phyloP scores from a whole-genome alignment of 495 filamentous ascomycete genomes.

The Terfezia claveryi region DNA sequence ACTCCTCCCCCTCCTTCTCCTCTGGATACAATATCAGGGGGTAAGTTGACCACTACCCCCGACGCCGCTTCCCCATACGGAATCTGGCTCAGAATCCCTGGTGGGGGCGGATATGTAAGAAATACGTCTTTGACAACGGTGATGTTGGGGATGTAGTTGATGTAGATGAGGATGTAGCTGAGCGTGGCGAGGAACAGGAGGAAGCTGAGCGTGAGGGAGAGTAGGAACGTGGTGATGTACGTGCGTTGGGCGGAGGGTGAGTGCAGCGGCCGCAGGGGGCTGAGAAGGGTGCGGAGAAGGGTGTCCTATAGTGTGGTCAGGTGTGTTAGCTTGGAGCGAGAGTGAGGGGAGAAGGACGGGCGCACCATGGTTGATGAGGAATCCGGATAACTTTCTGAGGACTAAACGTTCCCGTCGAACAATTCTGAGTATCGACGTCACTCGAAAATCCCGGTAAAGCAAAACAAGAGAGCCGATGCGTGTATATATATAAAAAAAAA shows the following conservation, averaged over 20 bases:
- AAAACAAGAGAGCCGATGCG: too few species aligned
- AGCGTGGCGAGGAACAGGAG: constrained; percentile 8
- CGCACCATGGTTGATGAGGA: too few species aligned
- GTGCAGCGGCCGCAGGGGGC: constrained; percentile 21
- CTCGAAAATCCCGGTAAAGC: too few species aligned
- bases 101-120: constrained; percentile 56
- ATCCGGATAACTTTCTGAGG: too few species aligned
- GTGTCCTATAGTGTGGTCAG: constrained; percentile 17
- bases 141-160: constrained; percentile 12
- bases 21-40: background rate
- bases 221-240: constrained; percentile 55
- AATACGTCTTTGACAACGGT: constrained; percentile 41
- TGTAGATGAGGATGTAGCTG: constrained; percentile 2
- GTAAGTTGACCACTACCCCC: constrained; percentile 1
- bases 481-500: too few species aligned
- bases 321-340: background rate
- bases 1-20: background rate
- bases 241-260: constrained; percentile 38
- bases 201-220: constrained; percentile 35
- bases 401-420: too few species aligned
- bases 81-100: background rate
- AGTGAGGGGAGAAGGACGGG: background rate
- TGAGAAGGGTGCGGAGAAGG: constrained; percentile 7
- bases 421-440: too few species aligned
- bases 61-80: constrained; percentile 33